Evolutionary conservation across 331 rosid genomes (phyloP).

Genomic region (Erythrophleum ivorense): DNA sequence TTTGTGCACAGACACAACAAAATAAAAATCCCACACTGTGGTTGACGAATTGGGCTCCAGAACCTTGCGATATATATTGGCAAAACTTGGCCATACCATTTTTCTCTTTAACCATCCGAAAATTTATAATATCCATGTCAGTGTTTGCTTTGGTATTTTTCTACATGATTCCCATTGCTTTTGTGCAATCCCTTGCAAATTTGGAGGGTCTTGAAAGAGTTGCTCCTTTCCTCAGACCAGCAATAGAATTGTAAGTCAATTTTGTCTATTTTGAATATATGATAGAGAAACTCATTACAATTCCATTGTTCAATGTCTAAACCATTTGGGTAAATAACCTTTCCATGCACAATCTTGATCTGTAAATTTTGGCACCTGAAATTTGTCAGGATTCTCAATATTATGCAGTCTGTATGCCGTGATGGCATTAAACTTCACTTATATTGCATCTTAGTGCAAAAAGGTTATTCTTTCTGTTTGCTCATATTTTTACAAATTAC

Average conservation of each 20-base stretch:
- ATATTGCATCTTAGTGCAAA: slow-evolving; percentile 5
- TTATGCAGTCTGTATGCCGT: neutral
- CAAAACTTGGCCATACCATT: slow-evolving; percentile 91
- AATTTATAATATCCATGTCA: slow-evolving; percentile 61
- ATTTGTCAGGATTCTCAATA: slow-evolving; percentile 4
- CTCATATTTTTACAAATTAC: neutral
- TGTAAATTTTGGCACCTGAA: slow-evolving; percentile 27
- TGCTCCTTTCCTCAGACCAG: slow-evolving; percentile 96
- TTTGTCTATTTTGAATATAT: slow-evolving; percentile 19
- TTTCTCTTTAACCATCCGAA: slow-evolving; percentile 82
- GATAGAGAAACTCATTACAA: slow-evolving; percentile 22
- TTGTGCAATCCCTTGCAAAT: slow-evolving; percentile 98
- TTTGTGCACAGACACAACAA: slow-evolving; percentile 98
- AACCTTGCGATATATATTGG: slow-evolving; percentile 91
- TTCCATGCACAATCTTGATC: slow-evolving; percentile 20
- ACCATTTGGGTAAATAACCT: neutral
- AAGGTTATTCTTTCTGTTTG: neutral
- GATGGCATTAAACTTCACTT: slow-evolving; percentile 7
- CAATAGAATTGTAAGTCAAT: slow-evolving; percentile 84
- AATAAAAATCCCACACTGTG: slow-evolving; percentile 93
- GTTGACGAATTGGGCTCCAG: slow-evolving; percentile 98
- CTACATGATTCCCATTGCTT: slow-evolving; percentile 99
- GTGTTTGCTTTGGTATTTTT: slow-evolving; percentile 95
- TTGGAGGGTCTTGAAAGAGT: slow-evolving; percentile 98
- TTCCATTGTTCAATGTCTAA: slow-evolving; percentile 23